Evolutionary conservation across 2,329 filamentous ascomycete genomes (phyloP).

Genomic region (Microsporum ferrugineum): DNA sequence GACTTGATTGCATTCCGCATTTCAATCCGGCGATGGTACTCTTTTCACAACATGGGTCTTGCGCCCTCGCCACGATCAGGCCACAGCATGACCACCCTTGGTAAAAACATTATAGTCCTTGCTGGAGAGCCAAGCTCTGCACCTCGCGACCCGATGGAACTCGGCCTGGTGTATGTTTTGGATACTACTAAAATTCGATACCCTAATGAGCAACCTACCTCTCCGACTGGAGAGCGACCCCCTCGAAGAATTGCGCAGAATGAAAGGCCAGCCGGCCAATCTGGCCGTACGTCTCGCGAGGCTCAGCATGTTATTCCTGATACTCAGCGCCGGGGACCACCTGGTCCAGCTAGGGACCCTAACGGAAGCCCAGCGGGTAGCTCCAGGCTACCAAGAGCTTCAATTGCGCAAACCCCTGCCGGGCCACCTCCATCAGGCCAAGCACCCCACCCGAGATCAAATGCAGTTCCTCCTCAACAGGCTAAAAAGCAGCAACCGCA

Average conservation of each 20-base stretch:
- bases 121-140: constrained; percentile 90
- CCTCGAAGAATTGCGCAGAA: constrained; percentile 32
- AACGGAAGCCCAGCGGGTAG: constrained; percentile 27
- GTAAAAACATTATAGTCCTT: constrained; percentile 82
- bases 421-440: constrained; percentile 56
- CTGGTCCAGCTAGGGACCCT: constrained; percentile 32
- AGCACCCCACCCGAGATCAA: constrained; percentile 46
- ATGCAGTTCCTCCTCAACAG: constrained; percentile 25
- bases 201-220: constrained; percentile 55
- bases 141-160: constrained; percentile 65
- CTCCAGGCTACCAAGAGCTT: constrained; percentile 50
- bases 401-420: constrained; percentile 47
- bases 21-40: constrained; percentile 86
- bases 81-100: constrained; percentile 93
- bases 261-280: constrained; percentile 33
- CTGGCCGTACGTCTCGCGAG: constrained; percentile 35
- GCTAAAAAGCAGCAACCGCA: constrained; percentile 8
- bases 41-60: constrained; percentile 98
- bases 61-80: constrained; percentile 87
- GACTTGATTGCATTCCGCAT: constrained; percentile 81
- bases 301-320: constrained; percentile 29
- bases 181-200: constrained; percentile 96
- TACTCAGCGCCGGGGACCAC: constrained; percentile 28
- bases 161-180: constrained; percentile 80
- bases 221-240: constrained; percentile 32